Evolutionary conservation across 108 stramenopile species (phyloP).

Genomic region (Skeletonema marinoi): DNA sequence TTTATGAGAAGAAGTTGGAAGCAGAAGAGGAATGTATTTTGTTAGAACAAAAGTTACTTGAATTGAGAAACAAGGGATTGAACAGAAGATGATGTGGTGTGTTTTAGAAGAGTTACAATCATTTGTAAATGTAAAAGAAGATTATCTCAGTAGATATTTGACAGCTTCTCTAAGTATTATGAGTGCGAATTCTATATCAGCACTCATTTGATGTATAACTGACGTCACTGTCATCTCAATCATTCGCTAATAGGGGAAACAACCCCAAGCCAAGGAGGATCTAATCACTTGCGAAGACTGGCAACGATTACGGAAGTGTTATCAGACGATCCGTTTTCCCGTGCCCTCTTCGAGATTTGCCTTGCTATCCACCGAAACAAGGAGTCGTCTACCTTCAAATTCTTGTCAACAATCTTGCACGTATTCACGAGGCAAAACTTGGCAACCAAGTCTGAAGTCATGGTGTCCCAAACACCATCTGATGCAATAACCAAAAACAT

Average conservation of each 20-base stretch:
- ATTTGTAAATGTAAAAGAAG: background rate
- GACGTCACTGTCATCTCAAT: background rate
- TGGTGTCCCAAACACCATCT: constrained; percentile 91
- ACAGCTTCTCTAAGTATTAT: background rate
- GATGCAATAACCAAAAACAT: constrained; percentile 87
- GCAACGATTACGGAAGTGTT: constrained; percentile 79
- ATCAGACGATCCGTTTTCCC: constrained; percentile 82
- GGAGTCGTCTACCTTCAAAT: constrained; percentile 70
- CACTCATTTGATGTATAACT: background rate
- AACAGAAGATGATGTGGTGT: background rate
- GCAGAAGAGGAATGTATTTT: constrained; percentile 57
- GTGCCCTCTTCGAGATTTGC: constrained; percentile 67
- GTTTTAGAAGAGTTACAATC: background rate
- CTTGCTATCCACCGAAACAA: constrained; percentile 85
- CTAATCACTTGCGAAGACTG: constrained; percentile 36
- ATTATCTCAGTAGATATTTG: background rate
- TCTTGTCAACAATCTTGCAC: constrained; percentile 80
- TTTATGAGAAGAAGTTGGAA: constrained; percentile 41
- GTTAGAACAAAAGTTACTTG: constrained; percentile 70
- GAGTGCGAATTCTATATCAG: background rate
- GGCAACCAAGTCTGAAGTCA: constrained; percentile 85
- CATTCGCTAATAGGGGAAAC: background rate
- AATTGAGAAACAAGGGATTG: constrained; percentile 49
- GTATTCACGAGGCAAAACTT: constrained; percentile 86
- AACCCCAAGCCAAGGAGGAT: background rate